A percentile compares a stretch with the other conserved stretches of the same genome.
Conservation (phyloP, 2,329 filamentous ascomycete genomes). For the Colletotrichum sp. region DNA sequence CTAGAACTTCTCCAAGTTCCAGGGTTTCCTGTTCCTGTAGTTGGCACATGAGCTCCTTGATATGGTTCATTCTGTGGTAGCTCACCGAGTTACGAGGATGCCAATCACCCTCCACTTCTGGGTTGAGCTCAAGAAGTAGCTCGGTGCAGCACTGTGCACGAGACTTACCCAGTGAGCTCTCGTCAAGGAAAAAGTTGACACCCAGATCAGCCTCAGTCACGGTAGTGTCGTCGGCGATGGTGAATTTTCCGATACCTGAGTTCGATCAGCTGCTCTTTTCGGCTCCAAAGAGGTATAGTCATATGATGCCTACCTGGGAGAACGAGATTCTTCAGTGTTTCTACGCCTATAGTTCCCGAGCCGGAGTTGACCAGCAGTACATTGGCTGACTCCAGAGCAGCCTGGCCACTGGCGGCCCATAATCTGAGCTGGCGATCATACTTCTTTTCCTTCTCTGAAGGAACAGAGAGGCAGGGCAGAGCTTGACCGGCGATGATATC, state of each 20-base stretch:
- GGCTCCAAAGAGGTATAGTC: not conserved
- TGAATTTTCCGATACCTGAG: conserved; percentile 84
- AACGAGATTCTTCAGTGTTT: conserved; percentile 96
- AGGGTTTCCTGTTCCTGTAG: conserved; percentile 28
- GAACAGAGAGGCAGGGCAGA: conserved; percentile 55
- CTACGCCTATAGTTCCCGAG: conserved; percentile 84
- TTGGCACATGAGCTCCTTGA: not conserved
- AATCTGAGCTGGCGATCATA: conserved; percentile 95
- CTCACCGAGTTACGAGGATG: conserved; percentile 54
- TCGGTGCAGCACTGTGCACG: conserved; percentile 80
- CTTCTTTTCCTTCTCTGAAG: conserved; percentile 71
- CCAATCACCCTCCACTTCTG: conserved; percentile 84
- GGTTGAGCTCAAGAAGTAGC: conserved; percentile 86
- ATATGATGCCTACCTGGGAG: conserved; percentile 68
- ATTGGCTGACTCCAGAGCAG: conserved; percentile 87
- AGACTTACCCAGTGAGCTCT: conserved; percentile 75
- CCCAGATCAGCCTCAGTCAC: conserved; percentile 88
- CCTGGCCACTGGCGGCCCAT: conserved; percentile 92
- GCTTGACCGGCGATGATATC: conserved; percentile 50
- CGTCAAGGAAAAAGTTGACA: conserved; percentile 95
- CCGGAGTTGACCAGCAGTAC: conserved; percentile 91
- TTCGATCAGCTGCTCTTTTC: conserved; percentile 24
- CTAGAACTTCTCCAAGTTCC: conserved; percentile 47
- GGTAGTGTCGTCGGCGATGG: conserved; percentile 80
- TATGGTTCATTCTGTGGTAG: conserved; percentile 25